A percentile compares a stretch with the other conserved stretches of the same genome.
These are phyloP conservation scores for Argentina anserina DNA, from an alignment of 306 rosid genomes.

Conservation along the genomic window DNA sequence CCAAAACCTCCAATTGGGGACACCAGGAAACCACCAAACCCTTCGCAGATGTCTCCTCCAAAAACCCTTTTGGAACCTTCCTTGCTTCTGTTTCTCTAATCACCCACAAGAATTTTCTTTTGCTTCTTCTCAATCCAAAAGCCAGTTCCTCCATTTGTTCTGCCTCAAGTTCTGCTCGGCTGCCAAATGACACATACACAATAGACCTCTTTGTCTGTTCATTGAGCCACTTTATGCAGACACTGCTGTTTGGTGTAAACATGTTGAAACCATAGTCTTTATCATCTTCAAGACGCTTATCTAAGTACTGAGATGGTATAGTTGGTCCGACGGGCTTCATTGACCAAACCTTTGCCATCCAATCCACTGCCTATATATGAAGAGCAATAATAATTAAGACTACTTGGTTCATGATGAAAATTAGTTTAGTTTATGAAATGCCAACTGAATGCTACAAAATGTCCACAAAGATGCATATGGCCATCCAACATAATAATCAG, in stretches of 20 bases:
- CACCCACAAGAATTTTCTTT: constrained; percentile 28
- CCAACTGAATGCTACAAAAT: neutral
- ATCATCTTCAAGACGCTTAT: constrained; percentile 19
- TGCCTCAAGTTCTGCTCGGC: neutral
- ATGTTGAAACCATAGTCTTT: constrained; percentile 21
- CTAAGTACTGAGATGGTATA: constrained; percentile 26
- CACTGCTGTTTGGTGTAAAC: neutral
- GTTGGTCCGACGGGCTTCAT: constrained; percentile 32
- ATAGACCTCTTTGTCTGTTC: constrained; percentile 12
- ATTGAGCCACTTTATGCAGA: constrained; percentile 24
- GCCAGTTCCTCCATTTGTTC: constrained; percentile 33
- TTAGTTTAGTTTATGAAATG: neutral
- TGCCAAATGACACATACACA: constrained; percentile 33
- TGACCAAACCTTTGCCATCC: constrained; percentile 14
- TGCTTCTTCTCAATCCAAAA: constrained; percentile 11
- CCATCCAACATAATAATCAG: neutral
- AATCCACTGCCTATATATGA: neutral
- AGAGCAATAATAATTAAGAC: neutral
- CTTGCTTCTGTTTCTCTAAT: constrained; percentile 22
- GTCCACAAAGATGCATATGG: neutral
- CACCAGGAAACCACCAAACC: constrained; percentile 21
- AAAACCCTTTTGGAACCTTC: constrained; percentile 26
- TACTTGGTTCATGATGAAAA: neutral
- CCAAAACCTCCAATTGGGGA: constrained; percentile 12
- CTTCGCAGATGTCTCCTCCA: constrained; percentile 14